These are phyloP conservation scores for Curvularia verruculosa DNA, from an alignment of 2,329 filamentous ascomycete species.

Conservation along the genomic window DNA sequence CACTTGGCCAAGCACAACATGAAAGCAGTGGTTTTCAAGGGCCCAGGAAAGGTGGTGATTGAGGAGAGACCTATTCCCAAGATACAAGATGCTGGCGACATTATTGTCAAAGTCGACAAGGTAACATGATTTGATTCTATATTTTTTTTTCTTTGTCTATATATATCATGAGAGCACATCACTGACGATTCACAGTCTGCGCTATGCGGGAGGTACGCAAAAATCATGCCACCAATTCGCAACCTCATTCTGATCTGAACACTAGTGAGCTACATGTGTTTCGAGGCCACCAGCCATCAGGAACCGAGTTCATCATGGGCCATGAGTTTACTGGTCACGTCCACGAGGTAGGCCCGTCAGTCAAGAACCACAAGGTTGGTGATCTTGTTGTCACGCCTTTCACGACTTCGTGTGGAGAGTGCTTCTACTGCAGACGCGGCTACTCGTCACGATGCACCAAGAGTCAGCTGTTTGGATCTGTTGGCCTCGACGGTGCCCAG, in stretches of 20 bases:
- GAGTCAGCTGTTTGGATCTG: slow-evolving; percentile 72
- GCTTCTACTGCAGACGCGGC: slow-evolving; percentile 83
- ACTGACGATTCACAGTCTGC: slow-evolving; percentile 60
- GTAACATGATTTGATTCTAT: slow-evolving; percentile 21
- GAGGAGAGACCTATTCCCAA: slow-evolving; percentile 81
- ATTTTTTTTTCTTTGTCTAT: too few species aligned
- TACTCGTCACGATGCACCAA: slow-evolving; percentile 79
- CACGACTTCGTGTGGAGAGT: slow-evolving; percentile 66
- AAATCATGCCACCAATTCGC: background rate
- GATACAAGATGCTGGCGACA: slow-evolving; percentile 72
- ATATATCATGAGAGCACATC: background rate
- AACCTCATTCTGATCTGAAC: slow-evolving; percentile 9
- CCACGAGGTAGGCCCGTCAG: slow-evolving; percentile 68
- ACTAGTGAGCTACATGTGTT: slow-evolving; percentile 82
- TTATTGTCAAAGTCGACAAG: slow-evolving; percentile 82
- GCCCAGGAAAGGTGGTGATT: slow-evolving; percentile 73
- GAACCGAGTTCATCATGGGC: slow-evolving; percentile 71
- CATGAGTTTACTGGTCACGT: slow-evolving; percentile 87
- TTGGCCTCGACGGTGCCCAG: slow-evolving; percentile 75
- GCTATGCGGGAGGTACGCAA: slow-evolving; percentile 78
- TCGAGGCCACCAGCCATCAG: slow-evolving; percentile 77
- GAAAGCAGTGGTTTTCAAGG: slow-evolving; percentile 89
- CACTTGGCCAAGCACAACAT: slow-evolving; percentile 59
- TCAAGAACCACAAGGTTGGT: slow-evolving; percentile 72
- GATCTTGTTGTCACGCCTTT: slow-evolving; percentile 85